Evolutionary conservation across 805 yeast species (phyloP).

Genomic region (Cyberlindnera saturnus): DNA sequence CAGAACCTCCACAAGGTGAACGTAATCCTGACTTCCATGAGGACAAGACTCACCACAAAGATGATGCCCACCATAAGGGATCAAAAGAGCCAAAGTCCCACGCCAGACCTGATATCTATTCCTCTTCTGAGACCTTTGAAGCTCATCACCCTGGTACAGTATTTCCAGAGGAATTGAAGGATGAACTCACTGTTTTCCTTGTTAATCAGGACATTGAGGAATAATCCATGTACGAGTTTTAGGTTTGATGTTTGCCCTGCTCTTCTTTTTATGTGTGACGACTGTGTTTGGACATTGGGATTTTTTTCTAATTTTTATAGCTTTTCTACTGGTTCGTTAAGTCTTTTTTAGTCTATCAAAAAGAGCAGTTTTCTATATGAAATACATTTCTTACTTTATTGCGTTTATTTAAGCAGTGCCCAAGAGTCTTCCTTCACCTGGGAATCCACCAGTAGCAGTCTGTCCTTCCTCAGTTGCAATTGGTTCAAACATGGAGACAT

Average conservation of each 20-base stretch:
- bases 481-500: constrained; percentile 24
- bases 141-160: neutral
- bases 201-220: neutral
- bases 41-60: too few relatives aligned
- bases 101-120: neutral
- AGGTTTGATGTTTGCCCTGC: too few relatives aligned
- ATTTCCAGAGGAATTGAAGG: neutral
- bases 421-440: constrained; percentile 20
- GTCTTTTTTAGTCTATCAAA: too few relatives aligned
- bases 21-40: too few relatives aligned
- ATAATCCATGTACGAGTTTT: neutral
- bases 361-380: too few relatives aligned
- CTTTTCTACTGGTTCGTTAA: too few relatives aligned
- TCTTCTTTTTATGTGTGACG: too few relatives aligned
- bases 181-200: neutral
- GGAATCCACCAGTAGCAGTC: constrained; percentile 11
- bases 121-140: neutral
- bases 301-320: neutral
- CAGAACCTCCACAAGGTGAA: too few relatives aligned
- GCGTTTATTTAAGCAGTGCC: constrained; percentile 4
- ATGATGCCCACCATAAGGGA: too few relatives aligned
- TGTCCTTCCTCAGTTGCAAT: constrained; percentile 3
- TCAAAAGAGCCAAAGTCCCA: neutral
- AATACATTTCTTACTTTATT: too few relatives aligned
- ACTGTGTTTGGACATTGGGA: neutral